These are phyloP conservation scores for Zoysia japonica DNA, from an alignment of 176 grass and related monocot genomes.

Conservation along the genomic window DNA sequence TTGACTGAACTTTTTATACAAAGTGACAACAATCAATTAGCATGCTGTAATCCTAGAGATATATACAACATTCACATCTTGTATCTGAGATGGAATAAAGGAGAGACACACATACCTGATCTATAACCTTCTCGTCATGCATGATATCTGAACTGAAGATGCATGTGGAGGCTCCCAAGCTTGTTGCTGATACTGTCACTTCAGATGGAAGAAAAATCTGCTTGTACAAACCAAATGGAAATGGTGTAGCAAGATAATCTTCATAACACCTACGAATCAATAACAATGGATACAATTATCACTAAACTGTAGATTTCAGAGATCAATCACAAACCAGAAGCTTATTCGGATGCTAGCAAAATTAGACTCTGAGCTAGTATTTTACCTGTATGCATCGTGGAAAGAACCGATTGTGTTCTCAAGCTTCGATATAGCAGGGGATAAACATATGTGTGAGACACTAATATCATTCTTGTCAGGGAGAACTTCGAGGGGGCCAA, in stretches of 20 bases:
- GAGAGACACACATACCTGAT: conserved; percentile 63
- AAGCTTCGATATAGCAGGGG: conserved; percentile 72
- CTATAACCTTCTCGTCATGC: conserved; percentile 86
- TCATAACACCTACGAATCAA: conserved; percentile 72
- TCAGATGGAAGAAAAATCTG: conserved; percentile 90
- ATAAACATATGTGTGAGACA: conserved; percentile 83
- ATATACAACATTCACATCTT: background rate
- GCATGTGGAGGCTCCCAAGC: conserved; percentile 85
- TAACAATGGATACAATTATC: conserved; percentile 37
- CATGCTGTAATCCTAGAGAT: background rate
- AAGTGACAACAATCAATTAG: background rate
- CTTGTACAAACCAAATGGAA: conserved; percentile 94
- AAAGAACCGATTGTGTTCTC: conserved; percentile 88
- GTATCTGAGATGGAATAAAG: conserved; percentile 2
- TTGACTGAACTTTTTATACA: background rate
- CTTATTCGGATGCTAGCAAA: conserved; percentile 15
- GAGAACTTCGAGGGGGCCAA: conserved; percentile 91
- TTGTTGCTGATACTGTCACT: conserved; percentile 59
- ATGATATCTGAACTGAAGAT: conserved; percentile 88
- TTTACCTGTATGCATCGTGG: conserved; percentile 83
- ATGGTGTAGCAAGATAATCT: conserved; percentile 78
- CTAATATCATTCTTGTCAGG: conserved; percentile 66
- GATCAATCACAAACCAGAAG: conserved; percentile 36
- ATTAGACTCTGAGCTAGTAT: conserved; percentile 10
- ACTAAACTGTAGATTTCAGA: conserved; percentile 21